Evolutionary conservation across 1,284 basidiomycete species (phyloP).

Genomic region (Trichosporon asahii): DNA sequence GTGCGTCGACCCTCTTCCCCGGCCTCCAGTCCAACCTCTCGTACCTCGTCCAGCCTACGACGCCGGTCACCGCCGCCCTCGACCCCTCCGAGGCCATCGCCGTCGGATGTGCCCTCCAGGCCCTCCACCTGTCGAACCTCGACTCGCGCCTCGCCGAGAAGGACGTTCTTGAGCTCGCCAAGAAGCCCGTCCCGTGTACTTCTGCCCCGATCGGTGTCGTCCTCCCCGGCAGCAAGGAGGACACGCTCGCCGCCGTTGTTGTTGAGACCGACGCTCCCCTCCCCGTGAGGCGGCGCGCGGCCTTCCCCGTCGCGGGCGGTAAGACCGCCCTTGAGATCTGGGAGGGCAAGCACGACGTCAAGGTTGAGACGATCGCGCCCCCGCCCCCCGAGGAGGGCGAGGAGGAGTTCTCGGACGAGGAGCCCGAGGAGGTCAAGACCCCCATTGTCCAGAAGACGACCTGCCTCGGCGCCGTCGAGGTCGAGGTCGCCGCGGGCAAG

Average conservation of each 20-base stretch:
- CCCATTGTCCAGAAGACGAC: slow-evolving; percentile 62
- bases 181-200: slow-evolving; percentile 58
- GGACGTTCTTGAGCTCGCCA: slow-evolving; percentile 56
- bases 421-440: slow-evolving; percentile 66
- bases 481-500: slow-evolving; percentile 57
- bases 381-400: slow-evolving; percentile 45
- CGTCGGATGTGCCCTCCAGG: slow-evolving; percentile 83
- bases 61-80: slow-evolving; percentile 58
- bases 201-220: slow-evolving; percentile 73
- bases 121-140: slow-evolving; percentile 63
- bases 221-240: slow-evolving; percentile 62
- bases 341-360: slow-evolving; percentile 78
- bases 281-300: slow-evolving; percentile 68
- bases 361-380: slow-evolving; percentile 62
- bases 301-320: slow-evolving; percentile 64
- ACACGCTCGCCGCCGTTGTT: slow-evolving; percentile 57
- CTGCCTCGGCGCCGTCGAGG: slow-evolving; percentile 55
- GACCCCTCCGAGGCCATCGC: slow-evolving; percentile 89
- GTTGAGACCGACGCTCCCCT: slow-evolving; percentile 71
- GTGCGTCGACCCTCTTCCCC: slow-evolving; percentile 79
- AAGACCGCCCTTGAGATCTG: slow-evolving; percentile 75
- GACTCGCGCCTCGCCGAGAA: slow-evolving; percentile 52
- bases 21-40: slow-evolving; percentile 74
- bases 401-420: slow-evolving; percentile 54
- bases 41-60: slow-evolving; percentile 66